Percentiles rank a stretch among this genome's conserved stretches.
Evolutionary conservation across 352 stramenopile genomes (phyloP).

Genomic region (Pythium apleroticum): DNA sequence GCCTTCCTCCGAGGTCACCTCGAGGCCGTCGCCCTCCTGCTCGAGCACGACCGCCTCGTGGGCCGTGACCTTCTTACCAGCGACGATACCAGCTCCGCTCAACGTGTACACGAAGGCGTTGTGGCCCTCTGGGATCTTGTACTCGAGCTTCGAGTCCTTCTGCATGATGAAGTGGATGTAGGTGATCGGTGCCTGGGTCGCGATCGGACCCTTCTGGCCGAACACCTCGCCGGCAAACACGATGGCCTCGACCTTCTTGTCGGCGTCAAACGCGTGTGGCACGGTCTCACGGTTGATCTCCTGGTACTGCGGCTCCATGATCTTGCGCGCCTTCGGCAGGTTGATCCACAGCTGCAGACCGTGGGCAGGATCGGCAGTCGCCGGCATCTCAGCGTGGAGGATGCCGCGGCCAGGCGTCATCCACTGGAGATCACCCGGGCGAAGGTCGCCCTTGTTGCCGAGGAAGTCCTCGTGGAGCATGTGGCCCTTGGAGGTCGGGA

Average conservation of each 20-base stretch:
- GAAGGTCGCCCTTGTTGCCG: slow-evolving; percentile 34
- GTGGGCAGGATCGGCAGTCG: slow-evolving; percentile 22
- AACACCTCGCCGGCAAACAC: slow-evolving; percentile 42
- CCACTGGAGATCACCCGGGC: slow-evolving; percentile 42
- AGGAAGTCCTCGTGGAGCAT: slow-evolving; percentile 82
- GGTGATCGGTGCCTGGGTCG: slow-evolving; percentile 30
- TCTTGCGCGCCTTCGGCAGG: slow-evolving; percentile 32
- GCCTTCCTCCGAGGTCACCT: slow-evolving; percentile 34
- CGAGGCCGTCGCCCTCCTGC: slow-evolving; percentile 44
- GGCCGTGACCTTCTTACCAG: slow-evolving; percentile 28
- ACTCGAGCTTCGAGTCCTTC: slow-evolving; percentile 24
- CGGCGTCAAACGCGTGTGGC: slow-evolving; percentile 27
- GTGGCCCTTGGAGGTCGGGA: slow-evolving; percentile 52
- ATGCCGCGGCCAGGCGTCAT: slow-evolving; percentile 39
- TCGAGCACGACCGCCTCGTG: slow-evolving; percentile 54
- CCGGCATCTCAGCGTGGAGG: slow-evolving; percentile 37
- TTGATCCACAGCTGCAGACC: slow-evolving; percentile 46
- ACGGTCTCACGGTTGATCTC: slow-evolving; percentile 32
- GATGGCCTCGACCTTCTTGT: slow-evolving; percentile 33
- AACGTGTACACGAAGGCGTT: slow-evolving; percentile 37
- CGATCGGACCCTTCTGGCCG: slow-evolving; percentile 29
- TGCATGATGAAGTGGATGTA: slow-evolving; percentile 44
- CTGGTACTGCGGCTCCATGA: slow-evolving; percentile 40
- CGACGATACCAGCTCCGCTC: background rate
- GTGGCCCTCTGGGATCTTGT: slow-evolving; percentile 29